Base-by-base conservation (phyloP, 1,284 basidiomycete species). In the Apiotrichum veenhuisii region DNA sequence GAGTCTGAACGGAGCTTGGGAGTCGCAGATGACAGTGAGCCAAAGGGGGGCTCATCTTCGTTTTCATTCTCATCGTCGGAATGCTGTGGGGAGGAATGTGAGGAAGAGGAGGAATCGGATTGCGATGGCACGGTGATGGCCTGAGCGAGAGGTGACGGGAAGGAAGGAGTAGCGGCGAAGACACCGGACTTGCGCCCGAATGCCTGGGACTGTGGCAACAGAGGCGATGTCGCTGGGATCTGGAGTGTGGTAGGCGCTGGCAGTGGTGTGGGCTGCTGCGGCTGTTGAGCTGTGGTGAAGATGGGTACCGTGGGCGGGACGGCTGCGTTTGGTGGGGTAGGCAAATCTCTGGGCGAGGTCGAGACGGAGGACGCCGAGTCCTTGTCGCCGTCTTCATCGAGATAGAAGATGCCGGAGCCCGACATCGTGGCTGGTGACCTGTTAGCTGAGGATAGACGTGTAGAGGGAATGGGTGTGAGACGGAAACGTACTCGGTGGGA, bases 141-240 rank as follows among this genome's bases (percentile, higher is more conserved):
- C 50, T 72, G 69, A 8, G 73, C 73, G 1, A 77, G 62, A 1
- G 75, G 75, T 0, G 73, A 75, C 5, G 75, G 74, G 55, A 75
- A 75, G 0, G 74, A 75, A 2, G 75, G 75, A 0, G 74, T 75
- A 0, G 75, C 70, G 2, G 66, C 74, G 55, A 75, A 77, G 4
- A 63, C 64, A 2, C 64, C 64, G 46, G 70, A 66, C 54, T 70
- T 72, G 41, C 72, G 65, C 43, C 68, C 69, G 43, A 67, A 65
- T 1, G 67, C 59, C 56, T 50, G 27, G 23, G 61, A 46, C 23
- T 67, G 66, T 0, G 70, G 65, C 52, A 38, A 63, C 54, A 38
- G 43, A 40, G 52, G 59, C 17, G 55, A 65, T 12, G 52, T 46
- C n/a, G 61, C 27, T 37, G 59, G 46, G 5, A 67, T 60, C 27